Evolutionary conservation across 148 eudicot species (phyloP), one percentile per base, ranked within the genome.

Genomic region (Amaranthus cruentus): DNA sequence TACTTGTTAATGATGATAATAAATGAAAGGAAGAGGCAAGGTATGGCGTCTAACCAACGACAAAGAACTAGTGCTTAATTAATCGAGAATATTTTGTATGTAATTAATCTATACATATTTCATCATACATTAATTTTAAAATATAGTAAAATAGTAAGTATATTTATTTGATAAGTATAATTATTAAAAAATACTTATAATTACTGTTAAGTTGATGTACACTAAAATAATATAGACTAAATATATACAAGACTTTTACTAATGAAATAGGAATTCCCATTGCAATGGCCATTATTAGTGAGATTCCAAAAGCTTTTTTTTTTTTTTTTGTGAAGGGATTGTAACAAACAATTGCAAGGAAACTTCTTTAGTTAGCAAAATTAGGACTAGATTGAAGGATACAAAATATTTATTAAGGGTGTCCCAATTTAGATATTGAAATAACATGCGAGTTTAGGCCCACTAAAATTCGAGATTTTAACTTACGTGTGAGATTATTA

Each of bases 401-500:
- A 28, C 69, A 51, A 67, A 2, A 9, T 4, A 49, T 18, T 50
- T 28, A 28, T 28, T 15, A 54, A 66, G 54, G 46, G 70, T 21
- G 12, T 15, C 5, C 38, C 55, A 15, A 66, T 6, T 48, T 15
- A 56, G 70, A 67, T 67, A 4, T 67, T 18, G 70, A 67, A 67
- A 51, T 55, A 58, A 28, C 28, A 42, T 58, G 52, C 9, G 7
- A 38, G 9, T 5, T n/a, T 5, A 6, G 78, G 72, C 51, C 78
- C 72, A 75, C 78, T 13, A 55, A 66, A 64, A 75, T 75, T 66
- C 50, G 12, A 58, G 53, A 12, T 56, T 56, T 71, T 46, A 44
- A 11, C 3, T 10, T 53, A 47, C 2, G 68, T 60, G 55, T 47
- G 2, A 10, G 38, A 28, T 28, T 28, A 28, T 28, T 28, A 7